A percentile compares a stretch with the other conserved stretches of the same genome.
Conservation (phyloP, 164 flowering plant species). For the Aristolochia contorta region DNA sequence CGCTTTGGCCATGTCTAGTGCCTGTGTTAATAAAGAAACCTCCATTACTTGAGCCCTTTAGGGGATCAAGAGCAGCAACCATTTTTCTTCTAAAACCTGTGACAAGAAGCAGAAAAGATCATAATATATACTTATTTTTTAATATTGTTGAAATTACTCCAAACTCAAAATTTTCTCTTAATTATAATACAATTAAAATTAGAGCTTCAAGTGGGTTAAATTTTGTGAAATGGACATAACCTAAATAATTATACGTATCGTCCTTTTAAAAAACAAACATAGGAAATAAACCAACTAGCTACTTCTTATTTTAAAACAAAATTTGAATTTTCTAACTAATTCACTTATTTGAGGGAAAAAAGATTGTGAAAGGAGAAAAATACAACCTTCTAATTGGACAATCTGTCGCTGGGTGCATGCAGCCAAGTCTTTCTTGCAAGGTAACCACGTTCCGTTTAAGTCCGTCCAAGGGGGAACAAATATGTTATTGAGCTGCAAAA, state of each 20-base stretch:
- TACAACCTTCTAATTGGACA: slow-evolving; percentile 57
- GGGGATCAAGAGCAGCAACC: slow-evolving; percentile 46
- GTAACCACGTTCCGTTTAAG: slow-evolving; percentile 51
- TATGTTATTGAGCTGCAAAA: slow-evolving; percentile 59
- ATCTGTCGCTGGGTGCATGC: slow-evolving; percentile 44
- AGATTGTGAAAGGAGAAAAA: no score
- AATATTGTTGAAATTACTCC: not conserved
- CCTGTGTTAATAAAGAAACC: slow-evolving; percentile 89
- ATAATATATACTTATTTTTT: not conserved
- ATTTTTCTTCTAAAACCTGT: slow-evolving; percentile 65
- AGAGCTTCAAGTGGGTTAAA: not conserved
- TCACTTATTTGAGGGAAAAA: no score
- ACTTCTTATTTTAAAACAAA: not conserved
- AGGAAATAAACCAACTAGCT: no score
- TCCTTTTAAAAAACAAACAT: not conserved
- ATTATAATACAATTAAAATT: not conserved
- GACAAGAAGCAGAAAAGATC: not conserved
- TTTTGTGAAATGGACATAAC: no score
- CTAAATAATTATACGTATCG: no score
- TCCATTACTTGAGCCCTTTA: slow-evolving; percentile 31
- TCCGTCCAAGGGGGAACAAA: slow-evolving; percentile 85
- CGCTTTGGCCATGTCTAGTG: slow-evolving; percentile 94
- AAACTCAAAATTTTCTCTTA: not conserved
- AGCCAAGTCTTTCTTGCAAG: slow-evolving; percentile 50
- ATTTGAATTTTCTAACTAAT: no score